Evolutionary conservation across 139 green algal species (phyloP), one percentile per base, ranked within the genome.

Genomic region (Zygnema circumcarinatum): DNA sequence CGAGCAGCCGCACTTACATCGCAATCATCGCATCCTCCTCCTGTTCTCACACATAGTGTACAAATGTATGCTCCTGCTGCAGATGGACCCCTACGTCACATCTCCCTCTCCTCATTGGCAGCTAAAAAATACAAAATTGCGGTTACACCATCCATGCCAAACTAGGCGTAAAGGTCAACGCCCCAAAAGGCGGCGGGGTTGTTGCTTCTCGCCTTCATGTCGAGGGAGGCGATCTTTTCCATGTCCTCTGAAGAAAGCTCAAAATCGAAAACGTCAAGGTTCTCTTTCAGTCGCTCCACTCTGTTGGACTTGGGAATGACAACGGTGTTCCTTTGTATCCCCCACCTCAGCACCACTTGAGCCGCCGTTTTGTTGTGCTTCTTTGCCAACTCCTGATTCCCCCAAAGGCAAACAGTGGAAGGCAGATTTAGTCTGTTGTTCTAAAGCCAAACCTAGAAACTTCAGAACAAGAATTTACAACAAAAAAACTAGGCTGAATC

Each of bases 331-430:
- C 94, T 67, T 67, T 96, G 92, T 35, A 97, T 47, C 1, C 88
- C 93, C 95, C 95, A 97, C 3, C 93, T 80, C 86, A 97, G 87
- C 86, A 97, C 83, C 83, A 96, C 93, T 91, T 96, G 85, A 38
- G 85, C 83, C 1, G 83, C 22, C 1, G 83, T 88, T 56, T 88
- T 88, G 22, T 41, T 41, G 38, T 84, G 72, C 31, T 88, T 88
- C 21, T 20, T 83, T 38, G 38, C 83, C 36, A 88, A 33, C n/a
- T 88, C 69, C 83, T 88, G 82, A n/a, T n/a, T n/a, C n/a, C n/a
- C n/a, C n/a, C n/a, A n/a, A n/a, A n/a, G n/a, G n/a, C n/a, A n/a
- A 82, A 40, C 2, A 82, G 40, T 2, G 33, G 35, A 42, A 42
- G 2, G 20, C 22, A 76, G 1, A 42, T 11, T 42, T 41, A 76